Conservation (phyloP, 2,329 filamentous ascomycete species). For the Cephalotrichum gorgonifer region DNA sequence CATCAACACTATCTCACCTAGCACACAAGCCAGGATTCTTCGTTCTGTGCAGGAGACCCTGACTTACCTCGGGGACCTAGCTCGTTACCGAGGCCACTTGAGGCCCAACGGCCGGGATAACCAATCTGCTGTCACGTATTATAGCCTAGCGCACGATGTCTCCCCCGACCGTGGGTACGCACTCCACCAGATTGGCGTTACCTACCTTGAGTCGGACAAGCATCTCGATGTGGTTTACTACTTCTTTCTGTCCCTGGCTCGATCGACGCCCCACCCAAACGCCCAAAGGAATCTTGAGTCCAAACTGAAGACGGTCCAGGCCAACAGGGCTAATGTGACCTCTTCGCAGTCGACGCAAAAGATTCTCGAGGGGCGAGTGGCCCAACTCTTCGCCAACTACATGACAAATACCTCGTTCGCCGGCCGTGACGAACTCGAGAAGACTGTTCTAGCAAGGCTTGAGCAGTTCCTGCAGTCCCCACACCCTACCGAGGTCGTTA, state of each 20-base stretch:
- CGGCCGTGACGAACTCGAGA: constrained; percentile 71
- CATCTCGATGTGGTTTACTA: constrained; percentile 83
- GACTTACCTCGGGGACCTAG: constrained; percentile 81
- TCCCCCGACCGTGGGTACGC: constrained; percentile 70
- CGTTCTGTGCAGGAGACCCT: constrained; percentile 73
- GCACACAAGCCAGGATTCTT: constrained; percentile 50
- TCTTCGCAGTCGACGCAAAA: constrained; percentile 42
- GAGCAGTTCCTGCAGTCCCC: constrained; percentile 32
- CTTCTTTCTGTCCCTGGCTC: constrained; percentile 72
- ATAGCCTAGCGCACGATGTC: constrained; percentile 69
- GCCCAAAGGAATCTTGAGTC: constrained; percentile 68
- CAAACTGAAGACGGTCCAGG: constrained; percentile 50
- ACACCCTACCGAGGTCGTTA: constrained; percentile 52
- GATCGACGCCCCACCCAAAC: constrained; percentile 62
- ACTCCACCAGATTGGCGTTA: constrained; percentile 84
- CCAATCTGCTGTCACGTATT: constrained; percentile 73
- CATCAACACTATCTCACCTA: constrained; percentile 31
- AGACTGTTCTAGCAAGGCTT: constrained; percentile 72
- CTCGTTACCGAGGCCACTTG: constrained; percentile 71
- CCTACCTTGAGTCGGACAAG: constrained; percentile 66
- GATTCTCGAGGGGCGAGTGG: constrained; percentile 69
- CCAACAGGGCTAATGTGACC: constrained; percentile 14
- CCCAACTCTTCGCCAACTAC: constrained; percentile 75
- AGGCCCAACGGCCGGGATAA: constrained; percentile 66
- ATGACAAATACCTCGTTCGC: constrained; percentile 67